Base-by-base conservation (phyloP, 257 asterid genomes). In the Solanum bulbocastanum region DNA sequence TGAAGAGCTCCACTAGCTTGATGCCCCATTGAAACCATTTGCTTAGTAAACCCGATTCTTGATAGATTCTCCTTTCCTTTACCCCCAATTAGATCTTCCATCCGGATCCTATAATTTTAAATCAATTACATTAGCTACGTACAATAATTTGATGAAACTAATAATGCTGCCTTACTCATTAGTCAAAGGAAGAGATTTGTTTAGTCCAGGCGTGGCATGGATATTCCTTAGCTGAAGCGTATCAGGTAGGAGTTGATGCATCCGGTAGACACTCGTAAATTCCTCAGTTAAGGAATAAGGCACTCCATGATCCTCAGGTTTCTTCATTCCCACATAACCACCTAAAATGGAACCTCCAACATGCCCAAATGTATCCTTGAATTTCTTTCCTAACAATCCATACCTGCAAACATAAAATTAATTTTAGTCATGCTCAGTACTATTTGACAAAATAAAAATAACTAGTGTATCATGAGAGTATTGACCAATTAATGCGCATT, bases 1-100 rank as follows among this genome's bases (percentile, higher is more conserved):
- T 91, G 91, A 15, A 94, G 94, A 6, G 96, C 95, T 60, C 95
- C 98, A 65, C 95, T 88, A 0, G 96, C 89, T 89, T 94, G 98
- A 89, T 93, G 98, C 2, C 96, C 96, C 96, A 94, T 93, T 1
- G 98, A 93, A 66, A 93, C 98, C 91, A 94, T 93, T 82, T 88
- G 95, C 83, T 58, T 88, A 12, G 91, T 84, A 16, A 93, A 91
- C 23, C 98, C 95, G 1, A 94, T 90, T 81, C 72, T 88, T 2
- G 92, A 85, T n/a, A 93, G 23, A n/a, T 85, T 49, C 16, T 91
- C 81, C 65, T 78, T 69, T 42, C 95, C 94, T 39, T 87, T 35
- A 46, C 40, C 4, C 16, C 95, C 95, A 74, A 91, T 88, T 87
- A 94, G 7, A 81, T 94, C 88, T 35, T 58, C 74, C 91, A 93